These are phyloP conservation scores for Angomonas deanei DNA, from an alignment of 208 protist genomes.

Conservation along the genomic window DNA sequence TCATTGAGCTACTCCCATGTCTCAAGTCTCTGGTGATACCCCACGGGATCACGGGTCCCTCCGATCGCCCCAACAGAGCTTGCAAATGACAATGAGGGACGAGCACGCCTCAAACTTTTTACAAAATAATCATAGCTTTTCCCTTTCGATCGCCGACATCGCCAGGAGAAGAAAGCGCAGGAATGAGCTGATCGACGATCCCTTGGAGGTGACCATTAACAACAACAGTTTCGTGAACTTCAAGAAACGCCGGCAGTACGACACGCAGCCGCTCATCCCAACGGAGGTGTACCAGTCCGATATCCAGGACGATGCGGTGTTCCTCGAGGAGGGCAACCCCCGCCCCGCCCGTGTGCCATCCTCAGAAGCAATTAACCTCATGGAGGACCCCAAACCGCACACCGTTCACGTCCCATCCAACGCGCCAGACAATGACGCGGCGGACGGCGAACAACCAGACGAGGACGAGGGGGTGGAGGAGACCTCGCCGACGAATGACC, in stretches of 20 bases:
- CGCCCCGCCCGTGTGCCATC: neutral
- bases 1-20: too few relatives aligned
- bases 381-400: too few relatives aligned
- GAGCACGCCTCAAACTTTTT: neutral
- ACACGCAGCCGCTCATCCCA: neutral
- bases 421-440: too few relatives aligned
- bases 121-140: neutral
- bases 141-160: neutral
- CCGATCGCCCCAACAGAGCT: too few relatives aligned
- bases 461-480: neutral
- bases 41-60: too few relatives aligned
- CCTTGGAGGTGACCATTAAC: neutral
- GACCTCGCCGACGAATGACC: too few relatives aligned
- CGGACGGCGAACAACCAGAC: too few relatives aligned
- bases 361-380: neutral
- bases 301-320: neutral
- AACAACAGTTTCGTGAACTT: neutral
- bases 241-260: neutral
- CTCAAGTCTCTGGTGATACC: too few relatives aligned
- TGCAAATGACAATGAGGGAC: neutral
- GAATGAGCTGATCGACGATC: neutral
- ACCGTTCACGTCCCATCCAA: too few relatives aligned
- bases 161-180: too few relatives aligned
- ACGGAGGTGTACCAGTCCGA: neutral
- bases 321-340: neutral